Evolutionary conservation across 2,329 filamentous ascomycete species (phyloP), one percentile per base, ranked within the genome.

Genomic region (Nectriaceae sp.): DNA sequence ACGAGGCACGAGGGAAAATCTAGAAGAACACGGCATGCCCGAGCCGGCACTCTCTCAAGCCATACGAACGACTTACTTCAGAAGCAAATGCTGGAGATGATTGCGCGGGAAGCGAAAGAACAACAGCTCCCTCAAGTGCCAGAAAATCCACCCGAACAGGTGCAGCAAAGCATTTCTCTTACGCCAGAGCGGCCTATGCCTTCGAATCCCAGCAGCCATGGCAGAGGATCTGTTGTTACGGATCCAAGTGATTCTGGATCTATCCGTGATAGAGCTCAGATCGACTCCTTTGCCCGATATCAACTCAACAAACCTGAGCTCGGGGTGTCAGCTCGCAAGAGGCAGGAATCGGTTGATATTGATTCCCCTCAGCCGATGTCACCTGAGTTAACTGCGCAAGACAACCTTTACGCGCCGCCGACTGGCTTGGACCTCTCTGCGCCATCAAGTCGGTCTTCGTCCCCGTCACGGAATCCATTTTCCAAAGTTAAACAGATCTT

Each of bases 381-480:
- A 0, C 82, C 82, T 4, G 76, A 77, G 20, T 61, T 76, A n/a
- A 76, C 71, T 29, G 63, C 72, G 4, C 64, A 76, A 50, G 68
- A 81, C 59, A 58, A 72, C 58, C 68, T 71, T 2, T 74, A 79
- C 24, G 77, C 86, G 43, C 82, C 83, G 4, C 78, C 77, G 11
- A 80, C 85, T 50, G 79, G 79, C 19, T 76, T 81, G 54, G 84
- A 88, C 47, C 65, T 87, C 8, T 88, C 87, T 3, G 80, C 84
- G 2, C 73, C 77, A 3, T 75, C 75, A 6, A 90, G 85, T 59
- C 79, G 87, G 20, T 76, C 80, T 2, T 73, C 75, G 3, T 90
- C 88, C 5, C 87, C 87, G 22, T 71, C 74, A 0, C 79, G 84
- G 43, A 87, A 82, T 45, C 78, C 81, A 1, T 70, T 84, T 49